These are phyloP conservation scores for Pochonia chlamydosporia DNA, from an alignment of 2,329 filamentous ascomycete species.

Conservation along the genomic window DNA sequence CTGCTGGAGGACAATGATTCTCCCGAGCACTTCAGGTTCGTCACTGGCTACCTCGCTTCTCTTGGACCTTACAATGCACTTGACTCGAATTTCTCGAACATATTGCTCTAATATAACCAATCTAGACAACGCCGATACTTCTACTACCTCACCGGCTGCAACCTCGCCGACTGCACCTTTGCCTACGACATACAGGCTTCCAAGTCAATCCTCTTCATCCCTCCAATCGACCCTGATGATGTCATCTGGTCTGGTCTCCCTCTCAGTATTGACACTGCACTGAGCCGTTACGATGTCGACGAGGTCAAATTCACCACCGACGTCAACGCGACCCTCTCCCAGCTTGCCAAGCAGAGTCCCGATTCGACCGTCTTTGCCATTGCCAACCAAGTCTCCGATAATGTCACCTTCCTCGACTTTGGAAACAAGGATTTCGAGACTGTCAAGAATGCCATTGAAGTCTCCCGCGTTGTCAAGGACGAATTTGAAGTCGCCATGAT, in stretches of 20 bases:
- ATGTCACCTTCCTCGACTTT: constrained; percentile 66
- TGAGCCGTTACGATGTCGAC: constrained; percentile 75
- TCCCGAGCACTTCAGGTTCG: constrained; percentile 70
- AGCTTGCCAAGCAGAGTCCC: constrained; percentile 34
- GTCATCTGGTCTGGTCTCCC: constrained; percentile 94
- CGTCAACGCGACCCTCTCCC: constrained; percentile 65
- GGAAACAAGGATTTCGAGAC: constrained; percentile 53
- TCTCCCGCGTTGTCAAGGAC: constrained; percentile 65
- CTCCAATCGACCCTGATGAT: constrained; percentile 77
- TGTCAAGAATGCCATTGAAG: constrained; percentile 60
- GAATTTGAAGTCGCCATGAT: constrained; percentile 70
- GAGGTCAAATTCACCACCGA: constrained; percentile 66
- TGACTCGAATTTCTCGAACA: background rate
- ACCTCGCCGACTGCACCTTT: constrained; percentile 72
- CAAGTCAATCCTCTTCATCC: constrained; percentile 82
- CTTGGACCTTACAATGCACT: background rate
- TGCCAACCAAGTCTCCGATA: constrained; percentile 66
- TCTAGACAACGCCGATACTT: constrained; percentile 81
- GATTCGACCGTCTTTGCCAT: constrained; percentile 65
- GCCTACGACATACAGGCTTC: constrained; percentile 72
- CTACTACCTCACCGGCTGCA: constrained; percentile 86
- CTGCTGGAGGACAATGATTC: constrained; percentile 89
- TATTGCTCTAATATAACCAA: background rate
- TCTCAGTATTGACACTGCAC: constrained; percentile 67
- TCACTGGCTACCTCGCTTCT: background rate